Conservation (phyloP, 768 basidiomycete genomes). For the Lentinula lateritia region DNA sequence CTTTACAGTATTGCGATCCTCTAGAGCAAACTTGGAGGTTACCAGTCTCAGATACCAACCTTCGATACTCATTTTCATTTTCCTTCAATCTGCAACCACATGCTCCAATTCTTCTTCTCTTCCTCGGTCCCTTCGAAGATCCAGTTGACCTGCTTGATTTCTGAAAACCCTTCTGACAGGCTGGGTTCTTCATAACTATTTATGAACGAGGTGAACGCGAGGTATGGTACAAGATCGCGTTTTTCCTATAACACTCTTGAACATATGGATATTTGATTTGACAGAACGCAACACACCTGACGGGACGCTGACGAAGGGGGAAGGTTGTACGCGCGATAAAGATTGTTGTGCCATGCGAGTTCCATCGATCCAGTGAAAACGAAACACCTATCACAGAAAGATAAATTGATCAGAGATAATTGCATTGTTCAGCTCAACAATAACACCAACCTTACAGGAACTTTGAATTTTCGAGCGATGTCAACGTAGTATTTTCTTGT, state of each 20-base stretch:
- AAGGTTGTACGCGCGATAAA: constrained; percentile 73
- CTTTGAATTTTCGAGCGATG: constrained; percentile 48
- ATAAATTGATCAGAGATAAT: too few species aligned
- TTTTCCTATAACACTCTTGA: constrained; percentile 27
- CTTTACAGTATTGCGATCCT: not conserved
- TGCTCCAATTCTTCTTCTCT: constrained; percentile 67
- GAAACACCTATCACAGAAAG: constrained; percentile 49
- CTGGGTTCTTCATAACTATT: constrained; percentile 63
- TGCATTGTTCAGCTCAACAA: not conserved
- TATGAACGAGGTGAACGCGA: constrained; percentile 53
- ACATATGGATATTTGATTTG: too few species aligned
- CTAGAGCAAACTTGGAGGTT: too few species aligned
- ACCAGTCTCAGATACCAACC: not conserved
- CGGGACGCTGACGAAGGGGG: constrained; percentile 36
- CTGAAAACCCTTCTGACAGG: constrained; percentile 66
- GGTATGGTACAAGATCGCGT: constrained; percentile 52
- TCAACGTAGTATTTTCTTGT: constrained; percentile 63
- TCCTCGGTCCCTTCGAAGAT: constrained; percentile 72
- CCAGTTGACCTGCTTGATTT: constrained; percentile 77
- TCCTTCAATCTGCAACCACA: constrained; percentile 82
- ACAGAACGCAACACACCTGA: too few species aligned
- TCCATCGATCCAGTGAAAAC: constrained; percentile 71
- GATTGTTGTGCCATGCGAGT: constrained; percentile 89
- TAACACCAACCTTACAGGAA: constrained; percentile 48
- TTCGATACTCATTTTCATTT: constrained; percentile 30